Conservation (phyloP, 164 flowering plant genomes). For the Nymphaea thermarum region DNA sequence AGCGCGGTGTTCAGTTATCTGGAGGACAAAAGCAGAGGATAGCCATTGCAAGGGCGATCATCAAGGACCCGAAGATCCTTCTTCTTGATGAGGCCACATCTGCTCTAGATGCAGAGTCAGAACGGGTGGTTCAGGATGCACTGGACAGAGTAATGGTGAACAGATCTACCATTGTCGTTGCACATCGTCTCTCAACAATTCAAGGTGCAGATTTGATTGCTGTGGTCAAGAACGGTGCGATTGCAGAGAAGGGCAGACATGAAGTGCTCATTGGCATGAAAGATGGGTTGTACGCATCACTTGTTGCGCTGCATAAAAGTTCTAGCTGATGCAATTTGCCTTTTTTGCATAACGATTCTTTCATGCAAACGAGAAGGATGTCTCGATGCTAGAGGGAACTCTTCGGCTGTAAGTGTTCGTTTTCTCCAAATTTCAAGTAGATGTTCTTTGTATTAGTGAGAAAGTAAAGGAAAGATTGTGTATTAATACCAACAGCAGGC, state of each 20-base stretch:
- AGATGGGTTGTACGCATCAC: conserved; percentile 53
- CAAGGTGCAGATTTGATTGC: conserved; percentile 53
- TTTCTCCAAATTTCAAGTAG: too few relatives aligned
- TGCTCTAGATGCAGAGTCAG: conserved; percentile 69
- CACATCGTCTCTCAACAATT: conserved; percentile 62
- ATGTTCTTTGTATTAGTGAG: too few relatives aligned
- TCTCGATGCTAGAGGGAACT: too few relatives aligned
- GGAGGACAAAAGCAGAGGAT: conserved; percentile 76
- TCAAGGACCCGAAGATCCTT: conserved; percentile 57
- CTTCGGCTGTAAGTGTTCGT: too few relatives aligned
- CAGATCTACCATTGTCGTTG: conserved; percentile 55
- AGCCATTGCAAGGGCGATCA: conserved; percentile 64
- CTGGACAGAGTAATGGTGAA: conserved; percentile 52
- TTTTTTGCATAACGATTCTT: too few relatives aligned
- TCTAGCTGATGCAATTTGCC: conserved; percentile 2
- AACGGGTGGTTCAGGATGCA: conserved; percentile 56
- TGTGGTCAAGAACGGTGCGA: conserved; percentile 55
- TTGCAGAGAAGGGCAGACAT: conserved; percentile 67
- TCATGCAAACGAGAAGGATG: too few relatives aligned
- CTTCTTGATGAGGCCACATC: conserved; percentile 71
- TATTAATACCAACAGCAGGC: too few relatives aligned
- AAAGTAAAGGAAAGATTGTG: too few relatives aligned
- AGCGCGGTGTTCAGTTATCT: conserved; percentile 60
- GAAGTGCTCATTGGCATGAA: conserved; percentile 44
- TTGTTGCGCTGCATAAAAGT: conserved; percentile 51